These are phyloP conservation scores for Diaporthe sp. DNA, from an alignment of 2,329 filamentous ascomycete genomes.

Conservation along the genomic window DNA sequence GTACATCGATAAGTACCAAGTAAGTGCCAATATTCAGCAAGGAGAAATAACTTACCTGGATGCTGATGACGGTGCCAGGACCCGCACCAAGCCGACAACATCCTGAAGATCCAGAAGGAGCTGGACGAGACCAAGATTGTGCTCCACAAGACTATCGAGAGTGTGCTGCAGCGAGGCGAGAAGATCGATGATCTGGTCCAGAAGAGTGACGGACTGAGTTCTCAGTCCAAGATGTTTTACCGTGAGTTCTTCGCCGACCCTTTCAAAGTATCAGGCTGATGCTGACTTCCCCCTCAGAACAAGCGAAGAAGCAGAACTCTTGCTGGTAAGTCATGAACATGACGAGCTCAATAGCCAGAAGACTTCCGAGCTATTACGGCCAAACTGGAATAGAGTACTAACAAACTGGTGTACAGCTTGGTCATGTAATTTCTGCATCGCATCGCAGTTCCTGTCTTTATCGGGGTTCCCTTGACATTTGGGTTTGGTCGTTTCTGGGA, in stretches of 20 bases:
- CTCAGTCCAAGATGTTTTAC: conserved; percentile 98
- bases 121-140: conserved; percentile 96
- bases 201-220: conserved; percentile 92
- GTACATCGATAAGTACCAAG: conserved; percentile 74
- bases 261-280: not conserved
- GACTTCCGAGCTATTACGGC: not conserved
- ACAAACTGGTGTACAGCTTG: conserved; percentile 12
- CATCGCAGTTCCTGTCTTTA: conserved; percentile 18
- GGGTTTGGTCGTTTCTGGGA: conserved; percentile 2
- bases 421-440: conserved; percentile 34
- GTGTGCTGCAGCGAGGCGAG: conserved; percentile 87
- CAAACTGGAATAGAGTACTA: not conserved
- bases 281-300: conserved; percentile 51
- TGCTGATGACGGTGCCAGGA: conserved; percentile 68
- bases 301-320: conserved; percentile 85
- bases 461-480: not conserved
- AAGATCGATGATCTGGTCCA: conserved; percentile 95
- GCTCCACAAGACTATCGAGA: conserved; percentile 96
- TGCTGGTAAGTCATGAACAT: conserved; percentile 65
- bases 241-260: conserved; percentile 62
- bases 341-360: not conserved
- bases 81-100: conserved; percentile 88
- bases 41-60: no score
- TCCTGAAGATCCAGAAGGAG: conserved; percentile 96
- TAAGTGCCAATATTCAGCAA: not conserved